A percentile compares a stretch with the other conserved stretches of the same genome.
Conservation (phyloP, 164 flowering plant genomes). For the Vitis rupestris region DNA sequence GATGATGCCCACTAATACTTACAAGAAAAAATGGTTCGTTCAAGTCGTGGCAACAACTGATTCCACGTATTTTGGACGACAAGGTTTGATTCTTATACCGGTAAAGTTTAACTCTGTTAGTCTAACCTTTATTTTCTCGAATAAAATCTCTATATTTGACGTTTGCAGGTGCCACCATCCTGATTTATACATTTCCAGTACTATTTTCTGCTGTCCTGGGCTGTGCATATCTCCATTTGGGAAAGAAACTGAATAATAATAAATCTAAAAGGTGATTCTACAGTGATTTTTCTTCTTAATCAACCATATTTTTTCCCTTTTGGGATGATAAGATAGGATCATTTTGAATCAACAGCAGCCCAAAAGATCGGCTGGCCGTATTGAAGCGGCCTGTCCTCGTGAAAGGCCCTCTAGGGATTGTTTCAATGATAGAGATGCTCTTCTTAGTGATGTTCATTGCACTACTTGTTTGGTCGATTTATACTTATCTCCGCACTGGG, state of each 20-base stretch:
- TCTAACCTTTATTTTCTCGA: too few species aligned
- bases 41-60: neutral
- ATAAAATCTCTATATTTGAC: too few species aligned
- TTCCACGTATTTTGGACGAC: conserved; percentile 3
- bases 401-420: conserved; percentile 78
- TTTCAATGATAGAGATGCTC: conserved; percentile 50
- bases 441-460: conserved; percentile 66
- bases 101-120: too few species aligned
- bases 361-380: neutral
- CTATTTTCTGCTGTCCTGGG: conserved; percentile 53
- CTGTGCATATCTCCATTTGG: conserved; percentile 64
- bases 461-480: conserved; percentile 64
- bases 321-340: neutral
- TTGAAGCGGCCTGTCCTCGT: conserved; percentile 56
- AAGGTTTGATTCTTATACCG: neutral
- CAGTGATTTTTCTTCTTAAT: too few species aligned
- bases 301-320: neutral
- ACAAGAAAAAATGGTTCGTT: neutral
- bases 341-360: conserved; percentile 7
- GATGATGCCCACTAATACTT: conserved; percentile 6
- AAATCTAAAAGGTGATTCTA: conserved; percentile 21
- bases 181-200: conserved; percentile 56
- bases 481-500: conserved; percentile 33
- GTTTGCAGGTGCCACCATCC: conserved; percentile 32
- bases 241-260: conserved; percentile 23